These are phyloP conservation scores for Alternaria arborescens DNA, from an alignment of 2,329 filamentous ascomycete genomes.

Conservation along the genomic window DNA sequence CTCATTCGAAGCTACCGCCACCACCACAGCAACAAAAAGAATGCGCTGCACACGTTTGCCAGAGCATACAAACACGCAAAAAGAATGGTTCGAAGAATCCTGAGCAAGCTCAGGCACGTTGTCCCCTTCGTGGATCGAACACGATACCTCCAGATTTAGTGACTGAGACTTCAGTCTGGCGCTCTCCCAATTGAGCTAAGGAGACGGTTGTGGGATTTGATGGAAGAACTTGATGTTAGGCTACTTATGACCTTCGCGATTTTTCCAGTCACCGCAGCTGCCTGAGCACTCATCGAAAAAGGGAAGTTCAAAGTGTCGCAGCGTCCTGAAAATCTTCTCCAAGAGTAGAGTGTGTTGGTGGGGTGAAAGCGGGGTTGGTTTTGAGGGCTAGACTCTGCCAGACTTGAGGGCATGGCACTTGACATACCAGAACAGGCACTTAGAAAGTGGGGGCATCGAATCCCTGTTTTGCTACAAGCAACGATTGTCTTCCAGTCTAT, in stretches of 20 bases:
- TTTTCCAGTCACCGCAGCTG: too few species aligned
- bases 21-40: neutral
- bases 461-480: neutral
- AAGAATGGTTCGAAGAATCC: conserved; percentile 24
- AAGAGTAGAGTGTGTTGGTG: conserved; percentile 1
- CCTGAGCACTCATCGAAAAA: too few species aligned
- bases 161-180: conserved; percentile 31
- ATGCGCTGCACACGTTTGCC: fast-evolving
- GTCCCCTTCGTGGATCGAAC: conserved; percentile 30
- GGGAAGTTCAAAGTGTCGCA: neutral
- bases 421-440: neutral
- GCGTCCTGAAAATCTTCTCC: neutral
- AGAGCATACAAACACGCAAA: neutral
- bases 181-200: conserved; percentile 33
- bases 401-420: neutral
- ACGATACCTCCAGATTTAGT: conserved; percentile 31
- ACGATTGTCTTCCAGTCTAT: neutral
- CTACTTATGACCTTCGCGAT: fast-evolving
- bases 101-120: conserved; percentile 25
- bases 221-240: neutral
- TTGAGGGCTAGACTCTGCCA: neutral
- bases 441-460: neutral
- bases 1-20: neutral
- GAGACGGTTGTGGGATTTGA: conserved; percentile 23
- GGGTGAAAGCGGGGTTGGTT: conserved; percentile 13